Conservation (phyloP, 129 eudicot species). For the Saposhnikovia divaricata region DNA sequence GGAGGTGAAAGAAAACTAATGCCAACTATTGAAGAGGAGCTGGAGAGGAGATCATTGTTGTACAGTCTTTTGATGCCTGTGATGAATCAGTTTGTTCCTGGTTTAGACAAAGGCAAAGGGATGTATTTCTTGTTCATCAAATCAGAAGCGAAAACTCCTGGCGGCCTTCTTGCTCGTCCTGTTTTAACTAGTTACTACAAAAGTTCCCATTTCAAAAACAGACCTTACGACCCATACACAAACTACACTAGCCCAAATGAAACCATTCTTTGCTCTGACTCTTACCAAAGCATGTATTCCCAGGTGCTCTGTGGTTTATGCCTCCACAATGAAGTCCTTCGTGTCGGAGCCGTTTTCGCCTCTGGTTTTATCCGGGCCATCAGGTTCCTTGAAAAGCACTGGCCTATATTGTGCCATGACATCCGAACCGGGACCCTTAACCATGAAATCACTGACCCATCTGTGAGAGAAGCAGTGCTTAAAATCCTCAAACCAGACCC, state of each 20-base stretch:
- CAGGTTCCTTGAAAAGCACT: slow-evolving; percentile 55
- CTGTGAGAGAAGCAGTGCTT: slow-evolving; percentile 48
- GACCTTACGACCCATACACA: slow-evolving; percentile 65
- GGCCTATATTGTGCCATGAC: slow-evolving; percentile 42
- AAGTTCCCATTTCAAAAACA: slow-evolving; percentile 50
- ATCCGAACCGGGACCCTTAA: slow-evolving; percentile 49
- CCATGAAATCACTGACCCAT: slow-evolving; percentile 32
- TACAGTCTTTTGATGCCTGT: slow-evolving; percentile 66
- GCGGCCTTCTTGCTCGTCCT: slow-evolving; percentile 67
- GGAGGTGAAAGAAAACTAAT: slow-evolving; percentile 78
- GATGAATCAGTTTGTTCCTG: slow-evolving; percentile 64
- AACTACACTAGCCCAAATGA: slow-evolving; percentile 76
- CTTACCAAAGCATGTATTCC: slow-evolving; percentile 80
- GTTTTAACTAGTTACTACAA: slow-evolving; percentile 71
- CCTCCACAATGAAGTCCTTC: slow-evolving; percentile 43
- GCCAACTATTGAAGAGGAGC: slow-evolving; percentile 70
- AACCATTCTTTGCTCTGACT: slow-evolving; percentile 62
- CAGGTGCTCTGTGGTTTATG: slow-evolving; percentile 71
- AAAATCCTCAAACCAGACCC: slow-evolving; percentile 47
- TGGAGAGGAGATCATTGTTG: slow-evolving; percentile 49
- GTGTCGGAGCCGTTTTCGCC: slow-evolving; percentile 75
- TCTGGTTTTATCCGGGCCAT: slow-evolving; percentile 76
- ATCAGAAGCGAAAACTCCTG: slow-evolving; percentile 63
- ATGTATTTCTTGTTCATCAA: slow-evolving; percentile 69
- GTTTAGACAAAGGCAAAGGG: slow-evolving; percentile 69